phyloP scores from a whole-genome alignment of 2,329 filamentous ascomycete genomes.

The Nigrospora sphaerica region DNA sequence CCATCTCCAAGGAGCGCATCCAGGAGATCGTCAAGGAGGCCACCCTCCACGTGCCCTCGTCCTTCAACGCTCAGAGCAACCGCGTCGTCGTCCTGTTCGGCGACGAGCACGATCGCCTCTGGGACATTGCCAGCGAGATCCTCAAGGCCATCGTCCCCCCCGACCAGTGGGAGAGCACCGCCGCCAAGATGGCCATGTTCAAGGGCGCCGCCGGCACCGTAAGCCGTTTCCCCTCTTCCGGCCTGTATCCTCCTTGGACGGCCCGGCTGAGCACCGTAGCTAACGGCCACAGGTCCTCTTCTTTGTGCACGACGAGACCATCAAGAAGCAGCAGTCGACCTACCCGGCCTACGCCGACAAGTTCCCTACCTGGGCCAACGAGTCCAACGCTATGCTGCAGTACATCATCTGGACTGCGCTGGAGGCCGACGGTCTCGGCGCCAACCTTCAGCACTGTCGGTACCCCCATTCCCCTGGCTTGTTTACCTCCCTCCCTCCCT shows the following conservation, averaged over 20 bases:
- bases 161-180: conserved; percentile 51
- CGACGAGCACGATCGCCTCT: conserved; percentile 79
- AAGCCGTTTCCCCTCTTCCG: conserved; percentile 23
- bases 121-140: conserved; percentile 62
- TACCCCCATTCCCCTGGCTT: neutral
- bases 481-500: neutral
- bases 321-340: conserved; percentile 59
- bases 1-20: conserved; percentile 51
- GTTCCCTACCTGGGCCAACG: conserved; percentile 70
- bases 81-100: conserved; percentile 73
- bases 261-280: no score
- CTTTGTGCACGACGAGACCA: conserved; percentile 68
- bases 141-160: conserved; percentile 63
- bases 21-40: conserved; percentile 57
- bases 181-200: conserved; percentile 44
- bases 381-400: conserved; percentile 79
- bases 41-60: conserved; percentile 64
- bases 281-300: conserved; percentile 60
- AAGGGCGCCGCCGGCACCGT: conserved; percentile 69
- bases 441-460: conserved; percentile 75
- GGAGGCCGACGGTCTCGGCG: conserved; percentile 76
- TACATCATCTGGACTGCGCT: conserved; percentile 74
- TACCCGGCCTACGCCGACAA: conserved; percentile 70
- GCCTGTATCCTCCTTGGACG: no score
- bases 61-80: conserved; percentile 85